phyloP scores from a whole-genome alignment of 805 yeast species.

The Diddensiella caesifluorescens region DNA sequence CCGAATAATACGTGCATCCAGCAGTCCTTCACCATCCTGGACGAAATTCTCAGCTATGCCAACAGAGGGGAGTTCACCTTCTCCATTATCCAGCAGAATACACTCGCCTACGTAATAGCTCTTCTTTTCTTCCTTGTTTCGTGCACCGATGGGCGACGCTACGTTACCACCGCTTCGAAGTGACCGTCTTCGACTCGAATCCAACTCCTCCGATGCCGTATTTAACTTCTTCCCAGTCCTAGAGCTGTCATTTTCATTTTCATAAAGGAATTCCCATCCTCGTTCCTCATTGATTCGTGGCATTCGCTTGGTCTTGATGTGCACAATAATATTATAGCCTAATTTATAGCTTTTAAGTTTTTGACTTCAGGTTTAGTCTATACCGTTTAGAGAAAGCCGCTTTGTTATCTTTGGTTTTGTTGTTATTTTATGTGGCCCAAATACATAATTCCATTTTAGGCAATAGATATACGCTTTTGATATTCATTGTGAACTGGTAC shows the following conservation, averaged over 20 bases:
- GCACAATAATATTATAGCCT: neutral
- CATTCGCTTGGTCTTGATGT: neutral
- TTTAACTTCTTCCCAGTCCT: no score
- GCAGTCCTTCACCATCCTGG: conserved; percentile 8
- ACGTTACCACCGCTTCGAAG: conserved; percentile 6
- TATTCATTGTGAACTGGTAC: conserved; percentile 5
- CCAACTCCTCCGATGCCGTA: no score
- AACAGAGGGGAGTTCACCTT: conserved; percentile 8
- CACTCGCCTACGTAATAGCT: conserved; percentile 18
- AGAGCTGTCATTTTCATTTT: no score
- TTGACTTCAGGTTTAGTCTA: neutral
- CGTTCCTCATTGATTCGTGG: no score
- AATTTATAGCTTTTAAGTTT: neutral
- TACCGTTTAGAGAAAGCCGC: no score
- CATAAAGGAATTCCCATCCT: no score
- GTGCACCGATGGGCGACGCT: conserved; percentile 14
- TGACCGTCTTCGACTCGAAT: no score
- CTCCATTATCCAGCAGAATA: conserved; percentile 10
- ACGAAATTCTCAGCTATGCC: conserved; percentile 17
- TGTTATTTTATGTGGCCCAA: neutral
- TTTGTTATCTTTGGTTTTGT: neutral
- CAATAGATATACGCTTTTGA: neutral
- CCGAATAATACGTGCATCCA: conserved; percentile 18
- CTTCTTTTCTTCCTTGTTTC: conserved; percentile 10
- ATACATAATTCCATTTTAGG: neutral